Conservation (phyloP, 2,329 filamentous ascomycete species). For the Aspergillus flavus region DNA sequence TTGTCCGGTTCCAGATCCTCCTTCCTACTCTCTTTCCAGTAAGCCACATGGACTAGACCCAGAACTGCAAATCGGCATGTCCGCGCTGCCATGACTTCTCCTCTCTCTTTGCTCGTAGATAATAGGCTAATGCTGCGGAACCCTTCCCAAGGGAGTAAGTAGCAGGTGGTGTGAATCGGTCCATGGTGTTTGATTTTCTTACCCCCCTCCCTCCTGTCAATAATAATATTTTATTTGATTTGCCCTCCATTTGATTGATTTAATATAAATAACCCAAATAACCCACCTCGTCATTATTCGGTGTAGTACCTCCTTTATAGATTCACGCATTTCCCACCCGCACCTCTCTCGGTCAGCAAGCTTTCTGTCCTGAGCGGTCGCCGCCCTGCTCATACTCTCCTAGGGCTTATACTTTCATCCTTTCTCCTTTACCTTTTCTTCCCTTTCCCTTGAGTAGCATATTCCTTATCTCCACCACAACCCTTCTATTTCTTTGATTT, state of each 20-base stretch:
- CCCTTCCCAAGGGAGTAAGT: not conserved
- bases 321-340: not conserved
- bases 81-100: not conserved
- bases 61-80: not conserved
- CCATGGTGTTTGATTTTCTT: not conserved
- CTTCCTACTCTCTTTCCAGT: not conserved
- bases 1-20: slow-evolving; percentile 7
- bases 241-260: not conserved
- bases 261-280: not conserved
- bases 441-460: not conserved
- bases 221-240: not conserved
- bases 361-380: not conserved
- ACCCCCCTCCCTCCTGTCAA: not conserved
- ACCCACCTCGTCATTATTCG: not conserved
- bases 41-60: slow-evolving; percentile 9
- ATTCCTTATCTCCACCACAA: not conserved
- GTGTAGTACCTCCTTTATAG: not conserved
- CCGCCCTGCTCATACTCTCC: not conserved
- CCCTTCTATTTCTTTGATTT: not conserved
- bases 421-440: not conserved
- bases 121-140: slow-evolving; percentile 2
- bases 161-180: not conserved
- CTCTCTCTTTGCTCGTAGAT: not conserved
- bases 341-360: not conserved
- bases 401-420: not conserved